A percentile compares a stretch with the other conserved stretches of the same genome.
Evolutionary conservation across 192 early-diverging fungal genomes (phyloP).

Genomic region (Coemansia sp.): DNA sequence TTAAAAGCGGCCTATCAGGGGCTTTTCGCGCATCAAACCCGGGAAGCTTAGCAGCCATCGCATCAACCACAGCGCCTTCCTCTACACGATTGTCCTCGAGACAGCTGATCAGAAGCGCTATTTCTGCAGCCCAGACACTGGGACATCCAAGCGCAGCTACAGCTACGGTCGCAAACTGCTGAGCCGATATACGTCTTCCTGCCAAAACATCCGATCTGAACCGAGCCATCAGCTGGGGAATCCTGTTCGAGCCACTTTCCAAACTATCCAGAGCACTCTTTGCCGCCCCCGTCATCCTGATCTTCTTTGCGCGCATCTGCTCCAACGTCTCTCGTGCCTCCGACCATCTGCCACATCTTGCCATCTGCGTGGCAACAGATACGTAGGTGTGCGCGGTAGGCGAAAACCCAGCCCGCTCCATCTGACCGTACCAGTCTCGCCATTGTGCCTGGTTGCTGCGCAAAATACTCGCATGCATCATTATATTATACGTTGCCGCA

Average conservation of each 20-base stretch:
- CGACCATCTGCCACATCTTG: conserved; percentile 24
- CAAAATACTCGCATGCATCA: conserved; percentile 39
- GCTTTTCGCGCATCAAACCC: conserved; percentile 12
- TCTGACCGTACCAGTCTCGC: conserved; percentile 25
- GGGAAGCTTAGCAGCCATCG: conserved; percentile 39
- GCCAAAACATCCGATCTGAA: conserved; percentile 17
- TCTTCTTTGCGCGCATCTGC: conserved; percentile 12
- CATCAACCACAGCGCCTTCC: conserved; percentile 32
- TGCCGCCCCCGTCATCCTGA: conserved; percentile 1
- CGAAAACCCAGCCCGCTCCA: conserved; percentile 24
- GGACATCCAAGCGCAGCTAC: conserved; percentile 24
- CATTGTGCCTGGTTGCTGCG: conserved; percentile 29
- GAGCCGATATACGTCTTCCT: conserved; percentile 7
- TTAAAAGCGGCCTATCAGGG: conserved; percentile 27
- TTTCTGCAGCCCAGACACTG: conserved; percentile 24
- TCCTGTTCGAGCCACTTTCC: conserved; percentile 16
- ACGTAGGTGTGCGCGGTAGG: conserved; percentile 19
- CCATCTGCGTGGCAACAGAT: conserved; percentile 29
- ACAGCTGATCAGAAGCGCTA: conserved; percentile 32
- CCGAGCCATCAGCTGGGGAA: conserved; percentile 16
- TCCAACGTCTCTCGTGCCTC: conserved; percentile 30
- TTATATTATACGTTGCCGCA: conserved; percentile 37
- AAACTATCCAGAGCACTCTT: conserved; percentile 18
- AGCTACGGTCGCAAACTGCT: conserved; percentile 24
- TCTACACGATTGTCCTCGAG: conserved; percentile 29